Evolutionary conservation across 306 rosid species (phyloP).

Genomic region (Mimosa pudica): DNA sequence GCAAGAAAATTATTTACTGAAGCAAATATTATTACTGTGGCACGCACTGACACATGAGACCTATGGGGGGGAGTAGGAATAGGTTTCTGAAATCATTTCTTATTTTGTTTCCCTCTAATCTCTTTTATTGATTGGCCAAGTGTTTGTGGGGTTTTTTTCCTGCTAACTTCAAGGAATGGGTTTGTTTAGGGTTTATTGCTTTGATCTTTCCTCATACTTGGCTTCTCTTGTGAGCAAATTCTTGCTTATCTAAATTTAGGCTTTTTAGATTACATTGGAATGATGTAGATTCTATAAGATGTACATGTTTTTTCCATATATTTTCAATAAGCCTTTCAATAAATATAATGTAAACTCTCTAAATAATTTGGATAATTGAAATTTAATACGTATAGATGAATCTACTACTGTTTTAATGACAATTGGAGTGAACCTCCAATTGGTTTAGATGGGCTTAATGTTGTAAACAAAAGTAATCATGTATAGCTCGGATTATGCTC

Average conservation of each 20-base stretch:
- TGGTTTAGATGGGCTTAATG: too few species aligned
- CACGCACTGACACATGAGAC: constrained; percentile 34
- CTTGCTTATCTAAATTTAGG: not conserved
- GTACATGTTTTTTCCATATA: not conserved
- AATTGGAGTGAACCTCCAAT: too few species aligned
- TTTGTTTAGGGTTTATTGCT: not conserved
- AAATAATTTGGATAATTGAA: too few species aligned
- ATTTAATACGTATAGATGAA: too few species aligned
- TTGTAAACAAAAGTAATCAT: too few species aligned
- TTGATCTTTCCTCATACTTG: not conserved
- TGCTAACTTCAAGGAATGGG: not conserved
- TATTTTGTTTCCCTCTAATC: not conserved
- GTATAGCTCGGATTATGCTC: too few species aligned
- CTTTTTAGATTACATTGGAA: not conserved
- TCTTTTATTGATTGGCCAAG: constrained; percentile 5
- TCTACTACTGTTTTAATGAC: too few species aligned
- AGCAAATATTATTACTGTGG: constrained; percentile 61
- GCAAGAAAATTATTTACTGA: constrained; percentile 67
- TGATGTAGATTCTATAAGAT: not conserved
- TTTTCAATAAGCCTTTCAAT: not conserved
- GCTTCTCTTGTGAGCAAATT: not conserved
- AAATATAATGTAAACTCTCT: not conserved
- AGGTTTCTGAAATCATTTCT: constrained; percentile 16
- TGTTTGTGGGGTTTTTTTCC: not conserved
- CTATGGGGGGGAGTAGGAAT: constrained; percentile 19